These are phyloP conservation scores for Ophiostoma pallidulum DNA, from an alignment of 2,329 filamentous ascomycete species.

Conservation along the genomic window DNA sequence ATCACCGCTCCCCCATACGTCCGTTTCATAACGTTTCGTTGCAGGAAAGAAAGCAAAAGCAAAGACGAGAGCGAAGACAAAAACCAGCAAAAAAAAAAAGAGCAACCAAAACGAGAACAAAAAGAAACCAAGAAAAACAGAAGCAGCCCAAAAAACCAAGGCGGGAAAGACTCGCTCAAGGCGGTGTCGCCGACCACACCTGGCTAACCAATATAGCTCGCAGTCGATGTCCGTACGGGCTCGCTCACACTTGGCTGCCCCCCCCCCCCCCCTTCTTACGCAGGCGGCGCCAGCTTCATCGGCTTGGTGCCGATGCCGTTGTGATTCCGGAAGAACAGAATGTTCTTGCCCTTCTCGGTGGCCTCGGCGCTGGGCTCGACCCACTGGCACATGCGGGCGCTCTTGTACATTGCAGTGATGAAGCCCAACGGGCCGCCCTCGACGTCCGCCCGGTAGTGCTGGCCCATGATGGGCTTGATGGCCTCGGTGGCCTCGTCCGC, in stretches of 20 bases:
- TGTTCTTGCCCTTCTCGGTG: constrained; percentile 68
- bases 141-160: too few species aligned
- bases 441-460: constrained; percentile 82
- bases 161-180: too few species aligned
- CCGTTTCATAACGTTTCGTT: too few species aligned
- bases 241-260: too few species aligned
- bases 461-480: constrained; percentile 77
- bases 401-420: constrained; percentile 71
- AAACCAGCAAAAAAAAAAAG: not conserved
- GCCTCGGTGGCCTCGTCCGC: constrained; percentile 21
- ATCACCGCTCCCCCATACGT: too few species aligned
- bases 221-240: too few species aligned
- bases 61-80: not conserved
- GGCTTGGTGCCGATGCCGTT: constrained; percentile 68
- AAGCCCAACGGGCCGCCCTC: constrained; percentile 73
- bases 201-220: too few species aligned
- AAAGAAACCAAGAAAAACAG: not conserved
- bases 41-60: not conserved
- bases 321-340: constrained; percentile 90
- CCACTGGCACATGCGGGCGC: constrained; percentile 86
- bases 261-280: not conserved
- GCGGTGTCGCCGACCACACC: too few species aligned
- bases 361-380: constrained; percentile 85
- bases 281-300: constrained; percentile 10
- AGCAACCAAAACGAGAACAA: not conserved